These are phyloP conservation scores for Globisporangium alternatum DNA, from an alignment of 352 stramenopile genomes.

Conservation along the genomic window DNA sequence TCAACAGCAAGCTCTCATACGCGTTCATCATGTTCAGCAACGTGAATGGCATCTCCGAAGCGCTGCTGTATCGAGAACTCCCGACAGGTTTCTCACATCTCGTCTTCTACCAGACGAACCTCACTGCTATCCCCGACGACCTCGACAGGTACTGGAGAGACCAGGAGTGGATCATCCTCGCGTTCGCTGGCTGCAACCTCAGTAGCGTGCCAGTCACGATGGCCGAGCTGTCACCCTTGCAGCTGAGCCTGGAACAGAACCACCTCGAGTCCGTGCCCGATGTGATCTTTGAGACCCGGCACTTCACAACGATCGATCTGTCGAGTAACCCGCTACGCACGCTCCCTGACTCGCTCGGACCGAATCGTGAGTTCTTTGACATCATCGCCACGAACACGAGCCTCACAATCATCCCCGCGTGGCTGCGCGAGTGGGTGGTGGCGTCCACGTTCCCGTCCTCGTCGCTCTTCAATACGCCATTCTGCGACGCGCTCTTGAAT, in stretches of 20 bases:
- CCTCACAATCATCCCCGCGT: neutral
- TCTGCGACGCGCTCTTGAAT: neutral
- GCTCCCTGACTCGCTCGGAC: slow-evolving; percentile 20
- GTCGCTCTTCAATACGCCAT: neutral
- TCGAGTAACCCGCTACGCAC: slow-evolving; percentile 31
- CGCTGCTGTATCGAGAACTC: slow-evolving; percentile 1
- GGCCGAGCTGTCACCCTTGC: slow-evolving; percentile 45
- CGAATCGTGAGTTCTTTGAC: neutral
- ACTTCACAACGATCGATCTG: slow-evolving; percentile 48
- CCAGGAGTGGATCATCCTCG: neutral
- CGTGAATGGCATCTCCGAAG: neutral
- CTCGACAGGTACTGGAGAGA: neutral
- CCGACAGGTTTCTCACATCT: neutral
- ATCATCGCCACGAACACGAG: neutral
- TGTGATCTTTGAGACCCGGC: slow-evolving; percentile 46
- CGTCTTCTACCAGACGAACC: slow-evolving; percentile 2
- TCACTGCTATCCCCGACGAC: neutral
- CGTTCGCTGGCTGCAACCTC: slow-evolving; percentile 11
- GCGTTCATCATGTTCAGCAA: slow-evolving; percentile 2
- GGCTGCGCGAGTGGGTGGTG: neutral
- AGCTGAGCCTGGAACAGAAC: slow-evolving; percentile 14
- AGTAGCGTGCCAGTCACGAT: slow-evolving; percentile 36
- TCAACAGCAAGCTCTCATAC: neutral
- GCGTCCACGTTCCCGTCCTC: too few species aligned
- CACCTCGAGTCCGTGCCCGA: slow-evolving; percentile 35